These are phyloP conservation scores for Pseudogymnoascus sp. DNA, from an alignment of 2,329 filamentous ascomycete genomes.

Conservation along the genomic window DNA sequence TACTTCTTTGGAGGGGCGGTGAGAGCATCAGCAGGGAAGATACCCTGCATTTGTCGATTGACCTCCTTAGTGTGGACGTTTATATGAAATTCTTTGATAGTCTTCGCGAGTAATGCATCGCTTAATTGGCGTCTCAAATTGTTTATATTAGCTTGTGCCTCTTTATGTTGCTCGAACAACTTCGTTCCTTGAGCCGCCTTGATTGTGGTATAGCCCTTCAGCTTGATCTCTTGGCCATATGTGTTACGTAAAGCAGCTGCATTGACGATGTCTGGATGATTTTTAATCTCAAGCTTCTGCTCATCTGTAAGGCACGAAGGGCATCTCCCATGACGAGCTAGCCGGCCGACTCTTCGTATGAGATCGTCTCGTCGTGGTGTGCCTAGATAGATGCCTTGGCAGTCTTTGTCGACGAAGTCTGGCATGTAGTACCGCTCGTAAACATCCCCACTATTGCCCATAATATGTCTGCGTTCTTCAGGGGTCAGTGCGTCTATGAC, in stretches of 20 bases:
- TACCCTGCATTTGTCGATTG: conserved; percentile 20
- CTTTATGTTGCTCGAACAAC: conserved; percentile 15
- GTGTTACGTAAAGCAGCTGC: conserved; percentile 12
- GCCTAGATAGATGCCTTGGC: conserved; percentile 20
- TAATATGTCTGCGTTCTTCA: conserved; percentile 20
- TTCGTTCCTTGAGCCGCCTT: conserved; percentile 17
- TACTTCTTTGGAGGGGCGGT: conserved; percentile 20
- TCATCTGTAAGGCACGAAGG: conserved; percentile 16
- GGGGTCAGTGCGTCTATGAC: conserved; percentile 19
- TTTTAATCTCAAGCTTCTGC: conserved; percentile 19
- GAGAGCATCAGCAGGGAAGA: conserved; percentile 18
- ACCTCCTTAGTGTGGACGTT: conserved; percentile 21
- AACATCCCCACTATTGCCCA: conserved; percentile 17
- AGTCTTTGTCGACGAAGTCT: conserved; percentile 19
- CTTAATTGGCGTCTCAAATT: conserved; percentile 18
- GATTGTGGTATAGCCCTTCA: conserved; percentile 17
- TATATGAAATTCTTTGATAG: conserved; percentile 21
- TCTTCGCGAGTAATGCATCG: conserved; percentile 16
- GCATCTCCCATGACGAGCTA: conserved; percentile 15
- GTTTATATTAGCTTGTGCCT: conserved; percentile 19
- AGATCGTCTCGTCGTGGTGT: conserved; percentile 16
- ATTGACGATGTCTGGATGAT: conserved; percentile 16
- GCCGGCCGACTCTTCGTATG: conserved; percentile 13
- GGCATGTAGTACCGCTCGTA: conserved; percentile 20
- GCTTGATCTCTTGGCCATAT: conserved; percentile 16